Evolutionary conservation across 169 alveolate species (phyloP).

Genomic region (Amoebophrya sp.): DNA sequence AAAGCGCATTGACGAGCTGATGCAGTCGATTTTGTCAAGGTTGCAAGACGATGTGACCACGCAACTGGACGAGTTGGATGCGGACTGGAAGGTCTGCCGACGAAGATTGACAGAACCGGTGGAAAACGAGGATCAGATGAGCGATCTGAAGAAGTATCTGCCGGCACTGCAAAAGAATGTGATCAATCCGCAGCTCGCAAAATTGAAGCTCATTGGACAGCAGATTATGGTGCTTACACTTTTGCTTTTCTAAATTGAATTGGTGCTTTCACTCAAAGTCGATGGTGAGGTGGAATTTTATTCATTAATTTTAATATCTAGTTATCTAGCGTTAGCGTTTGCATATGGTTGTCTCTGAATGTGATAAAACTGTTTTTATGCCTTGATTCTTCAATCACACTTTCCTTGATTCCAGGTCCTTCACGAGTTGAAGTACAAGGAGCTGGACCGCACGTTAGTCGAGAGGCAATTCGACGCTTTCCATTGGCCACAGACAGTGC

Average conservation of each 20-base stretch:
- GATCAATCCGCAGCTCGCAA: neutral
- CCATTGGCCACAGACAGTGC: neutral
- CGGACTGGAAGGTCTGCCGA: neutral
- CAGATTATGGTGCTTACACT: neutral
- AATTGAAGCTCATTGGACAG: neutral
- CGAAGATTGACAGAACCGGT: neutral
- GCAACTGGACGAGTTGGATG: neutral
- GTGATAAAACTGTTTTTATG: too few relatives aligned
- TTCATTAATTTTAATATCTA: too few relatives aligned
- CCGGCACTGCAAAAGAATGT: neutral
- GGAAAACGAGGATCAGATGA: neutral
- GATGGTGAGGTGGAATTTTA: too few relatives aligned
- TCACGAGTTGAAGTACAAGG: neutral
- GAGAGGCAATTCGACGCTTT: neutral
- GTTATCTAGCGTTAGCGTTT: too few relatives aligned
- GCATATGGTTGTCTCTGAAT: too few relatives aligned
- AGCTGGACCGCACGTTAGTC: neutral
- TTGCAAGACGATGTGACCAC: neutral
- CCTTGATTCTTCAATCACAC: too few relatives aligned
- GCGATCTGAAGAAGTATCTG: neutral
- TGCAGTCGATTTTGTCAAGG: neutral
- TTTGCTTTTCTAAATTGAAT: too few relatives aligned
- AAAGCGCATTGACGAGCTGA: neutral
- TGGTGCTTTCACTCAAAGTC: too few relatives aligned
- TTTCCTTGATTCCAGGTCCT: too few relatives aligned